Conservation (phyloP, 2,329 filamentous ascomycete species). For the Penicillium sp. region DNA sequence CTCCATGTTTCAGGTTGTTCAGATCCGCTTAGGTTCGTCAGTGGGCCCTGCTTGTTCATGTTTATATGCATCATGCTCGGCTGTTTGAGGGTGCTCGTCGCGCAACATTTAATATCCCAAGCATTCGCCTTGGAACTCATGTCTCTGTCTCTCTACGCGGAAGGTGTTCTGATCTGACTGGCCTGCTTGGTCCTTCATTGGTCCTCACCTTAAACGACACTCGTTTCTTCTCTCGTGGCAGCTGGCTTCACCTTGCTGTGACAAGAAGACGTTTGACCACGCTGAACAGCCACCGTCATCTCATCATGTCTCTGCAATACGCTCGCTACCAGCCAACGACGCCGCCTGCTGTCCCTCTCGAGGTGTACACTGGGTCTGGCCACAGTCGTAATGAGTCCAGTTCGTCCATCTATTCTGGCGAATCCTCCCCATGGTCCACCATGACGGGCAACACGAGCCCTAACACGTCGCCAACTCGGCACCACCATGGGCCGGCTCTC, state of each 20-base stretch:
- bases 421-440: conserved; percentile 67
- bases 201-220: conserved; percentile 17
- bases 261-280: conserved; percentile 1
- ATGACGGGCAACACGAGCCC: conserved; percentile 69
- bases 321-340: conserved; percentile 47
- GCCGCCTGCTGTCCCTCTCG: conserved; percentile 40
- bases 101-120: conserved; percentile 42
- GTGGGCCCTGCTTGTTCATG: conserved; percentile 25
- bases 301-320: conserved; percentile 43
- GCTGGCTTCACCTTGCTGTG: neutral
- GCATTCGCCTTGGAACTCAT: conserved; percentile 30
- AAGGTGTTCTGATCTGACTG: conserved; percentile 18
- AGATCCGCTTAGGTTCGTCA: conserved; percentile 28
- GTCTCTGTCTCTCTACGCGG: conserved; percentile 19
- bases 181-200: conserved; percentile 19
- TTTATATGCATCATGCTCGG: conserved; percentile 23
- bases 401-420: conserved; percentile 63
- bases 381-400: conserved; percentile 65
- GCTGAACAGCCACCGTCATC: neutral
- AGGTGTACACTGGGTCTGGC: conserved; percentile 31
- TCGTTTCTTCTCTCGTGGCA: conserved; percentile 14
- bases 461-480: conserved; percentile 65
- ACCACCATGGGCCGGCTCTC: conserved; percentile 71
- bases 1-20: conserved; percentile 42
- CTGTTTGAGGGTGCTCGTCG: conserved; percentile 19